Evolutionary conservation across 2,329 filamentous ascomycete genomes (phyloP).

Genomic region (Beauveria asiatica): DNA sequence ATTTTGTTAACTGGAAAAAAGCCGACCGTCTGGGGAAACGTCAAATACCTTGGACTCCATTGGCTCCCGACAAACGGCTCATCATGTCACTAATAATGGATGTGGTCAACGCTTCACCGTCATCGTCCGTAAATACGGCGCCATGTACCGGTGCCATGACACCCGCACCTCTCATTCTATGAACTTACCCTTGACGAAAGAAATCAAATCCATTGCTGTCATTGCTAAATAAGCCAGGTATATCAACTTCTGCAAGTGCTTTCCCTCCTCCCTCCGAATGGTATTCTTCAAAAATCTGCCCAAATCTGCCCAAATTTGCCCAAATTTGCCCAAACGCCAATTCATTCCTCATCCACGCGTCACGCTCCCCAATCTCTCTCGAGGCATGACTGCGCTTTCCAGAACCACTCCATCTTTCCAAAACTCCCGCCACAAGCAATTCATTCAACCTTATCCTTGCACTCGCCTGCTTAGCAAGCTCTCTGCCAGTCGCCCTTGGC

Average conservation of each 20-base stretch:
- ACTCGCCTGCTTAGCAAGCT: background rate
- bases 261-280: background rate
- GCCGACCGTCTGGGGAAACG: conserved; percentile 11
- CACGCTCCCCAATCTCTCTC: background rate
- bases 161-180: too few relatives aligned
- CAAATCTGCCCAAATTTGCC: background rate
- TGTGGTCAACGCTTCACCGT: background rate
- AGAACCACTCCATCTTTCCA: background rate
- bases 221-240: background rate
- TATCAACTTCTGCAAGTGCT: background rate
- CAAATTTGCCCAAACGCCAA: background rate
- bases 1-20: background rate
- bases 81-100: too few relatives aligned
- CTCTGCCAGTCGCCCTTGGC: conserved; percentile 2
- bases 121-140: background rate
- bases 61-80: conserved; percentile 2
- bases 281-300: background rate
- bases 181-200: too few relatives aligned
- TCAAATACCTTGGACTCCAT: conserved; percentile 9
- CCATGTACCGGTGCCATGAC: too few relatives aligned
- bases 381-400: background rate
- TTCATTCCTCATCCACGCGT: background rate
- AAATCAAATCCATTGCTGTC: background rate
- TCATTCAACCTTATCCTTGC: background rate
- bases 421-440: background rate